A percentile compares a stretch with the other conserved stretches of the same genome.
Conservation (phyloP, 176 grass and related monocot species). For the Microstegium vimineum region DNA sequence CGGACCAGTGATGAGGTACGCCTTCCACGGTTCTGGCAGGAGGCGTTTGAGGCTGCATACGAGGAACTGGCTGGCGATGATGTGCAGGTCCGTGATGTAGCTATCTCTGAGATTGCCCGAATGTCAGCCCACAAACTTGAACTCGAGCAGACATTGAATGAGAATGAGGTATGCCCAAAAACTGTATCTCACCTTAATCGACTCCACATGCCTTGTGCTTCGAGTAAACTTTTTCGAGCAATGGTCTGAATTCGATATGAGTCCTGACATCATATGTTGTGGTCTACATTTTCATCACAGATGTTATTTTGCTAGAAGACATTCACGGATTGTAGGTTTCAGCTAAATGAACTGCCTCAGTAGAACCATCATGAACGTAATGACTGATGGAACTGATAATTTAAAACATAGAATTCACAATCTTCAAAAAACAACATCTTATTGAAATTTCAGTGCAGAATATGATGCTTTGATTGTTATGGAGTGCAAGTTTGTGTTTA, state of each 20-base stretch:
- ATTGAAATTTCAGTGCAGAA: background rate
- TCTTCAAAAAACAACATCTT: background rate
- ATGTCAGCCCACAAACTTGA: conserved; percentile 72
- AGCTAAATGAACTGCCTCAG: background rate
- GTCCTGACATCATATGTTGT: background rate
- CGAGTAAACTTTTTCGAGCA: background rate
- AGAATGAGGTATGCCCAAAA: conserved; percentile 25
- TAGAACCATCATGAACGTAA: background rate
- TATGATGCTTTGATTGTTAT: background rate
- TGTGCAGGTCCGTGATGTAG: conserved; percentile 38
- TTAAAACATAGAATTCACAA: background rate
- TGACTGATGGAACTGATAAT: no score
- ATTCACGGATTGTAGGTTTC: no score
- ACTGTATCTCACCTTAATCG: background rate
- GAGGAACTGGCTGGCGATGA: conserved; percentile 81
- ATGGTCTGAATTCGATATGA: background rate
- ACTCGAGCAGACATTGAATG: conserved; percentile 44
- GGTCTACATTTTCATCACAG: background rate
- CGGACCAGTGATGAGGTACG: conserved; percentile 51
- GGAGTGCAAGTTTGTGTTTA: background rate
- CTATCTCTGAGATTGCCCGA: conserved; percentile 71
- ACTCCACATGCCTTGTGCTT: background rate
- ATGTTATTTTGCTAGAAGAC: no score
- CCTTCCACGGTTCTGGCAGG: conserved; percentile 76
- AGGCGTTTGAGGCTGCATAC: conserved; percentile 86